A percentile compares a stretch with the other conserved stretches of the same genome.
Conservation (phyloP, 2,329 filamentous ascomycete species). For the Arthrinium puccinioides region DNA sequence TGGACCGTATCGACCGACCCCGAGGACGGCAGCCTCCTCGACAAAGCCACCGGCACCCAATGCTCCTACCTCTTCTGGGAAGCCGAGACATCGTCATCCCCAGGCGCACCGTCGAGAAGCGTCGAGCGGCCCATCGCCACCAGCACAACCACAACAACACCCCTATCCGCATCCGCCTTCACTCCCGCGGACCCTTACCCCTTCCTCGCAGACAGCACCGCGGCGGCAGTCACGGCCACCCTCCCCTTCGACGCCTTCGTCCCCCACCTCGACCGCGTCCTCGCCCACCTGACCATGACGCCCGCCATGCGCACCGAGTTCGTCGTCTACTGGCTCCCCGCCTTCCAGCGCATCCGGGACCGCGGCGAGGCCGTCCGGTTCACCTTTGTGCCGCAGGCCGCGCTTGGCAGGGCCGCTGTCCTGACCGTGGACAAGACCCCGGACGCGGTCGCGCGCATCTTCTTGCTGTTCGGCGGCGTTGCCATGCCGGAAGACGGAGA, state of each 20-base stretch:
- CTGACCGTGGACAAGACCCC: not conserved
- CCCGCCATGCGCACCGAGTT: slow-evolving; percentile 10
- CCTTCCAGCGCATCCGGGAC: slow-evolving; percentile 4
- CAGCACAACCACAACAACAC: too few species aligned
- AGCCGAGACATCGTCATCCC: not conserved
- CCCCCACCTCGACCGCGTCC: slow-evolving; percentile 5
- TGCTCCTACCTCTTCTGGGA: not conserved
- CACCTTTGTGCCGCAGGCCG: slow-evolving; percentile 2
- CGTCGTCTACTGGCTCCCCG: slow-evolving; percentile 9
- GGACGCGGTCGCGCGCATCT: not conserved
- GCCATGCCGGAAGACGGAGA: too few species aligned
- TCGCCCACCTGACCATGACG: slow-evolving; percentile 5
- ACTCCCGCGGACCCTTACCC: not conserved
- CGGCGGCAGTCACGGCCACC: too few species aligned
- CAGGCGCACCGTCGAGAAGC: too few species aligned
- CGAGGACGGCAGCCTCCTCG: not conserved
- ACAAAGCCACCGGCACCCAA: not conserved
- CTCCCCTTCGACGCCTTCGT: slow-evolving; percentile 4
- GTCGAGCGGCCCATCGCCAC: too few species aligned
- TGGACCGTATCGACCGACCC: not conserved
- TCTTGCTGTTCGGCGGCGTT: not conserved
- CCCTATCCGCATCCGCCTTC: not conserved
- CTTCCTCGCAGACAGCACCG: not conserved
- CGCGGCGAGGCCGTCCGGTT: slow-evolving; percentile 3
- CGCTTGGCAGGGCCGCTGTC: not conserved